Percentiles rank a stretch among this genome's conserved stretches.
These are phyloP conservation scores for Candida ovalis DNA, from an alignment of 805 yeast genomes.

Conservation along the genomic window DNA sequence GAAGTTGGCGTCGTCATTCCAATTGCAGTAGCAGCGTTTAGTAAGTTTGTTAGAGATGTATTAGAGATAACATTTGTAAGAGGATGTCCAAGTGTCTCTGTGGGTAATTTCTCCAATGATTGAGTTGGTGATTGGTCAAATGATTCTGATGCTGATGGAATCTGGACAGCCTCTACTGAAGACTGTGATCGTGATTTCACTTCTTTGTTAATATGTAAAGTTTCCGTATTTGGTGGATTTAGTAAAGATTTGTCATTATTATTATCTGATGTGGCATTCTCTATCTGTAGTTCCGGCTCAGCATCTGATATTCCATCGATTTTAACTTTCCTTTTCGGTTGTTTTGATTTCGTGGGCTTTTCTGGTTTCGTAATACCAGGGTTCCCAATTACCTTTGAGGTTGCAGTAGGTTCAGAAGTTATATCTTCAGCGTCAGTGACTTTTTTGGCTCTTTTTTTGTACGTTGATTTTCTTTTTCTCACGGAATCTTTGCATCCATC, in stretches of 20 bases:
- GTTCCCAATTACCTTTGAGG: not conserved
- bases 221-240: not conserved
- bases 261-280: not conserved
- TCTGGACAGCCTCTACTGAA: too few relatives aligned
- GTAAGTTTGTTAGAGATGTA: not conserved
- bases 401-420: not conserved
- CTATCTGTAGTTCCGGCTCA: not conserved
- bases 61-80: not conserved
- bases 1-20: not conserved
- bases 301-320: not conserved
- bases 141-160: not conserved
- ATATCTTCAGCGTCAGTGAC: not conserved
- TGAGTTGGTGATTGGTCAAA: not conserved
- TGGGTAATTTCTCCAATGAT: not conserved
- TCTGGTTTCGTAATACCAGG: not conserved
- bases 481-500: slow-evolving; percentile 55
- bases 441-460: slow-evolving; percentile 4
- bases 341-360: not conserved
- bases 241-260: not conserved
- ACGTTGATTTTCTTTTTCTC: slow-evolving; percentile 37
- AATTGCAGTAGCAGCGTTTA: not conserved
- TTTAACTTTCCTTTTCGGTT: not conserved
- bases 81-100: not conserved
- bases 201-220: too few relatives aligned
- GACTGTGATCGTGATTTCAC: too few relatives aligned